A percentile compares a stretch with the other conserved stretches of the same genome.
phyloP scores from a whole-genome alignment of 140 eudicot species.

The Anethum foeniculum region DNA sequence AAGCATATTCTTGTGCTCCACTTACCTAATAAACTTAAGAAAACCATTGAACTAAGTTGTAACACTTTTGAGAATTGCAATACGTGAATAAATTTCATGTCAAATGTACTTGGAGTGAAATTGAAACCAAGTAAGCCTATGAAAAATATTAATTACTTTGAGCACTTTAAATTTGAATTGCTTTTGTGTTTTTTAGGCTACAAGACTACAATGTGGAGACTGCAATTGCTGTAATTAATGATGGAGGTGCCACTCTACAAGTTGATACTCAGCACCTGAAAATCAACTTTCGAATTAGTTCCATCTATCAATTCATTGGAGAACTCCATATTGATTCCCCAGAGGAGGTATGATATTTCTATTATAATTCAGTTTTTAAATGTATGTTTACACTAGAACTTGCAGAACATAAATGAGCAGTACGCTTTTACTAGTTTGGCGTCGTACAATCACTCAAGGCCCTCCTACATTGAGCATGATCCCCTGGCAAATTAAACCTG shows the following conservation, averaged over 20 bases:
- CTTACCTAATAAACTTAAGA: not conserved
- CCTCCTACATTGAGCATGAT: not conserved
- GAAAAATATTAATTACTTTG: not conserved
- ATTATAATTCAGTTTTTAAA: not conserved
- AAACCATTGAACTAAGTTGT: not conserved
- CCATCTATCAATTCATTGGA: conserved; percentile 81
- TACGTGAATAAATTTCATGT: not conserved
- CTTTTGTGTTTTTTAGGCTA: conserved; percentile 39
- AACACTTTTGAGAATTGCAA: not conserved
- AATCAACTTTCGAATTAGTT: conserved; percentile 55
- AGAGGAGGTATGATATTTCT: conserved; percentile 43
- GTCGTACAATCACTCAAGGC: not conserved
- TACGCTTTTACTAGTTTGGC: not conserved
- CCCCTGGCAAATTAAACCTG: not conserved
- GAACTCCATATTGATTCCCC: conserved; percentile 56
- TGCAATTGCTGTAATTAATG: conserved; percentile 58
- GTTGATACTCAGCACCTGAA: conserved; percentile 59
- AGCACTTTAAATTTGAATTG: conserved; percentile 4
- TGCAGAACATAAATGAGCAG: not conserved
- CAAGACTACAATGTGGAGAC: conserved; percentile 59
- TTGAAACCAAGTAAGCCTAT: not conserved
- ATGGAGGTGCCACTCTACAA: conserved; percentile 59
- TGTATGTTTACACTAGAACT: not conserved
- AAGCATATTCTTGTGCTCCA: not conserved
- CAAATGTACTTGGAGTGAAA: not conserved